Evolutionary conservation across 2,329 filamentous ascomycete genomes (phyloP).

Genomic region (Plectosphaerella plurivora): DNA sequence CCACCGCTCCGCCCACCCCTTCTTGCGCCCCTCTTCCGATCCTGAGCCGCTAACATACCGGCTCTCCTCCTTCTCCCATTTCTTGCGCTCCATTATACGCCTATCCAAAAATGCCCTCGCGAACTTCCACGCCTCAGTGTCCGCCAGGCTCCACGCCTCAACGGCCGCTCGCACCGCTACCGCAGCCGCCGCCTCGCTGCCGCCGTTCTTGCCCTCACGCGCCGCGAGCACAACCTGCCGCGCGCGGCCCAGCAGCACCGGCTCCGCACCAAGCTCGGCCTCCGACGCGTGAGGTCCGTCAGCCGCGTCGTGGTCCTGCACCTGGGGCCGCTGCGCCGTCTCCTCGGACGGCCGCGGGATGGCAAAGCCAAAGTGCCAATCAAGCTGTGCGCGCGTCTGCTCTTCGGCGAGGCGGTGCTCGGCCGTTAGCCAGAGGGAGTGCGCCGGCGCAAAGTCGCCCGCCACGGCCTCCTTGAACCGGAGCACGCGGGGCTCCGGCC

Average conservation of each 20-base stretch:
- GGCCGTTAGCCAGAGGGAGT: constrained; percentile 79
- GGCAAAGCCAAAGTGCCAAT: constrained; percentile 86
- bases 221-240: not conserved
- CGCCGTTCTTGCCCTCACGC: constrained; percentile 33
- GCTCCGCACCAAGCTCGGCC: constrained; percentile 51
- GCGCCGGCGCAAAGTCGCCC: constrained; percentile 55
- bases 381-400: constrained; percentile 64
- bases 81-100: constrained; percentile 54
- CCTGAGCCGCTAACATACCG: constrained; percentile 61
- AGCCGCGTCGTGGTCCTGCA: constrained; percentile 39
- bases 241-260: constrained; percentile 41
- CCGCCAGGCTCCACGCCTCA: constrained; percentile 66
- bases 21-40: constrained; percentile 35
- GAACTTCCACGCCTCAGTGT: constrained; percentile 76
- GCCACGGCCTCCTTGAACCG: constrained; percentile 80
- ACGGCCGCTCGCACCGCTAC: constrained; percentile 46
- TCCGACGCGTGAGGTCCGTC: constrained; percentile 46
- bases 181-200: constrained; percentile 36
- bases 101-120: constrained; percentile 63
- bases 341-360: constrained; percentile 57
- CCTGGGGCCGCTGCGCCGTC: constrained; percentile 50
- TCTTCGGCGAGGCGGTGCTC: constrained; percentile 60
- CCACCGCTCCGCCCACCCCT: constrained; percentile 27
- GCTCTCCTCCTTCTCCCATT: constrained; percentile 68
- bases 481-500: constrained; percentile 61